Evolutionary conservation across 768 basidiomycete genomes (phyloP).

Genomic region (Podaxis mareebaensis): DNA sequence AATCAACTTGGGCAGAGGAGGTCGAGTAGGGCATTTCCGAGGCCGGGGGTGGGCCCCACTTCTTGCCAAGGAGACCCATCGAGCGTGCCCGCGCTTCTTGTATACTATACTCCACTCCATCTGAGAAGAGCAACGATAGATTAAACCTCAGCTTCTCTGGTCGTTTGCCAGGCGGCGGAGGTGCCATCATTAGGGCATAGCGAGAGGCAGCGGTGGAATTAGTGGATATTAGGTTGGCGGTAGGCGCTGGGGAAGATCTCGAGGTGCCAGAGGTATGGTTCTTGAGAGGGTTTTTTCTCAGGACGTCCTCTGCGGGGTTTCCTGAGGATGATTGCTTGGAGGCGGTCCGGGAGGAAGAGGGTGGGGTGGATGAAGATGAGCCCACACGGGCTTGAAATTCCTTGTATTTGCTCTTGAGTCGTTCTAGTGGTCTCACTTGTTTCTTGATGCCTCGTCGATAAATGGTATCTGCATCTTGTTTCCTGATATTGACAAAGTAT

Average conservation of each 20-base stretch:
- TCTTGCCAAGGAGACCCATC: constrained; percentile 82
- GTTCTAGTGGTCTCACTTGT: constrained; percentile 78
- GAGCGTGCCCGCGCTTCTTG: constrained; percentile 82
- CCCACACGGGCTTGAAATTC: constrained; percentile 72
- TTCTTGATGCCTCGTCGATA: constrained; percentile 83
- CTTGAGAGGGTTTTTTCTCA: constrained; percentile 18
- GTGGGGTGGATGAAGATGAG: constrained; percentile 33
- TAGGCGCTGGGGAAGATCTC: constrained; percentile 23
- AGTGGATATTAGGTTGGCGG: constrained; percentile 30
- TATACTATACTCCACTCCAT: constrained; percentile 78
- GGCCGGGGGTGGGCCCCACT: constrained; percentile 71
- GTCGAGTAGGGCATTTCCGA: constrained; percentile 36
- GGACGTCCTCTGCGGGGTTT: neutral
- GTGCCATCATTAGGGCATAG: constrained; percentile 75
- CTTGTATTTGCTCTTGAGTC: constrained; percentile 77
- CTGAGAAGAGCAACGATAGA: constrained; percentile 70
- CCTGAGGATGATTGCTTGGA: constrained; percentile 12
- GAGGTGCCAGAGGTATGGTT: constrained; percentile 12
- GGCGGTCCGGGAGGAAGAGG: constrained; percentile 30
- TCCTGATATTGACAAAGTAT: constrained; percentile 40
- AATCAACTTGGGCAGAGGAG: constrained; percentile 48
- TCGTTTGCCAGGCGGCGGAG: constrained; percentile 65
- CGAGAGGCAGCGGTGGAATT: constrained; percentile 46
- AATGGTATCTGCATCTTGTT: constrained; percentile 74
- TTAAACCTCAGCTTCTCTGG: constrained; percentile 74